phyloP scores from a whole-genome alignment of 2,329 filamentous ascomycete species.

The Cytospora piceae region DNA sequence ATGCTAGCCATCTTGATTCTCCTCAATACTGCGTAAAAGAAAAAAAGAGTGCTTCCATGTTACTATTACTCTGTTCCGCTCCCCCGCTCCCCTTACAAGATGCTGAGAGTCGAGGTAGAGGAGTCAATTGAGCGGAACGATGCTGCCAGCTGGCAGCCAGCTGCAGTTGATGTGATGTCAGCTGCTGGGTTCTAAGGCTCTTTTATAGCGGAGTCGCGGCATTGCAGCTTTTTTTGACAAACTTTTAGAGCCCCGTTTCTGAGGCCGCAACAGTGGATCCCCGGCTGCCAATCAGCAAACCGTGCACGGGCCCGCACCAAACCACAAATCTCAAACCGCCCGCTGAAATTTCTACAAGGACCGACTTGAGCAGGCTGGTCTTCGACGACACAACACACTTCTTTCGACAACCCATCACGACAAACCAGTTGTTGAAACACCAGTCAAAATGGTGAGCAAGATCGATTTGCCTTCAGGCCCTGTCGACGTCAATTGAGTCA shows the following conservation, averaged over 20 bases:
- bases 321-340: slow-evolving; percentile 27
- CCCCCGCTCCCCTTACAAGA: no score
- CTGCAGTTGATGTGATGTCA: background rate
- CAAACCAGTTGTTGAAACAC: slow-evolving; percentile 52
- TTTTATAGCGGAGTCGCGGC: background rate
- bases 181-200: background rate
- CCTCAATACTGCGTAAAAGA: background rate
- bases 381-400: slow-evolving; percentile 28
- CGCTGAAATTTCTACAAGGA: slow-evolving; percentile 29
- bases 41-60: no score
- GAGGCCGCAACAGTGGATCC: slow-evolving; percentile 16
- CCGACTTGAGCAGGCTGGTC: slow-evolving; percentile 17
- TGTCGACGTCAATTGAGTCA: slow-evolving; percentile 33
- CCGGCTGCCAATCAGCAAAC: slow-evolving; percentile 19
- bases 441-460: slow-evolving; percentile 57
- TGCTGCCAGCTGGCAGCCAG: background rate
- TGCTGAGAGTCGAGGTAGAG: no score
- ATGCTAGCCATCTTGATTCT: background rate
- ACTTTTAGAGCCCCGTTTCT: slow-evolving; percentile 3
- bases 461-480: slow-evolving; percentile 15
- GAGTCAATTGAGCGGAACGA: background rate
- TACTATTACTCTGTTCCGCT: no score
- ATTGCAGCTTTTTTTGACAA: background rate
- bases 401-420: slow-evolving; percentile 20
- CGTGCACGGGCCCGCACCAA: slow-evolving; percentile 24